Base-by-base conservation (phyloP, 495 filamentous ascomycete species). In the Pseudoneurospora amorphoporcata region DNA sequence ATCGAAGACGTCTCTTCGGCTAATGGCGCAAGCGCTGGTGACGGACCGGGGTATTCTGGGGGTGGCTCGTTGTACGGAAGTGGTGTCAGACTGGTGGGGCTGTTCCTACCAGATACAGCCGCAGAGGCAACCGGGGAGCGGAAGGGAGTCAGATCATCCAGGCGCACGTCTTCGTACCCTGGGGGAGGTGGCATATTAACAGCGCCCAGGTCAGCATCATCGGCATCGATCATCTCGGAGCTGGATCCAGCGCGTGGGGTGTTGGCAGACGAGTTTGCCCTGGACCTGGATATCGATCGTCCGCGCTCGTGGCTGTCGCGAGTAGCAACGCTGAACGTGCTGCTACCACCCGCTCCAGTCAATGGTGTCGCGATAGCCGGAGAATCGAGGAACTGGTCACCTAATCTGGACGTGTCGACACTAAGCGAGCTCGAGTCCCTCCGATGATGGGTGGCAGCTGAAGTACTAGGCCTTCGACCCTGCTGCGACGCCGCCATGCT, bases 121-220 rank as follows among this genome's bases (percentile, higher is more conserved):
- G 77, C 53, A 32, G 53, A 61, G 2, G 53, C 53, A 16, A 65
- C 53, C 1, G 78, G 76, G 12, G 82, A 84, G 58, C 79, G 76
- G 68, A 61, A 70, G 40, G 76, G 72, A 69, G 79, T 77, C 37
- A 75, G 37, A 69, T 85, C 84, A 47, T 83, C 83, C 37, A 88
- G 73, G 72, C 83, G 85, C 5, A 88, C 85, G 61, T 88, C 85
- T 72, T 88, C 87, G 74, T 88, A 88, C 17, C 82, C 86, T 1
- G 87, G 87, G 2, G 84, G 84, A 32, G 53, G 82, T 8, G 86
- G 86, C 78, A 89, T 83, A 72, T 83, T 77, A 70, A 77, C 72
- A 69, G 84, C 82, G 75, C 86, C 80, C 69, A 88, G 74, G 77
- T 88, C 81, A 17, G 80, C 81, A 76, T 84, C 79, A 37, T 82